Base-by-base conservation (phyloP, 208 protist species). In the Trypanosoma congolense region DNA sequence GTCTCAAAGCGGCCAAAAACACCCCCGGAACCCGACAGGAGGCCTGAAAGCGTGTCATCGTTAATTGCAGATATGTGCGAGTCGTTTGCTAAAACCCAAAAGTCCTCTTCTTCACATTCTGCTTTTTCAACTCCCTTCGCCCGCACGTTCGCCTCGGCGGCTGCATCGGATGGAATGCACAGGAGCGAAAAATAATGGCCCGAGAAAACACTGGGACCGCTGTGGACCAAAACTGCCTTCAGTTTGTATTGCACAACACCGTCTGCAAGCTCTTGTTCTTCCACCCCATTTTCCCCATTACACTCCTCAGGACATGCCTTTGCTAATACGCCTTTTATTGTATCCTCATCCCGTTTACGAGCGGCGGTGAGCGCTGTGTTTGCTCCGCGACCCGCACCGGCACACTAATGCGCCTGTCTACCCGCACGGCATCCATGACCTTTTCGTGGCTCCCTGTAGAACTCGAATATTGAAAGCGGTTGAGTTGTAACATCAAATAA, bases 131-230 rank as follows among this genome's bases (percentile, higher is more conserved):
- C 5, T 2, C 8, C 29, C 29, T 30, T 10, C 4, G 22, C 31
- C 5, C 40, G 22, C n/a, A 26, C 52, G 12, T 57, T 25, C 18
- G 4, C 51, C 25, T 25, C 14, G 26, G 26, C 25, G 2, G 4
- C 44, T 1, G n/a, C 44, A 5, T 35, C 53, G 10, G 41, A 9
- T 1, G 31, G 43, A 16, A 5, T 26, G 9, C 54, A 47, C 18
- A 70, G 61, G 10, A 90, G 21, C 5, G 66, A 72, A 45, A 79
- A 90, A 59, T 90, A 90, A 43, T 86, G 77, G 12, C 83, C 83
- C 43, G 72, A 81, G 43, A 53, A 66, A 8, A 73, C 75, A 10
- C 70, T 80, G n/a, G 59, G 43, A 24, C 83, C 83, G 56, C 75
- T 90, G 65, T 90, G 83, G 10, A 90, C 54, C 25, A 90, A 61